Base-by-base conservation (phyloP, 805 yeast species). In the Millerozyma acaciae region DNA sequence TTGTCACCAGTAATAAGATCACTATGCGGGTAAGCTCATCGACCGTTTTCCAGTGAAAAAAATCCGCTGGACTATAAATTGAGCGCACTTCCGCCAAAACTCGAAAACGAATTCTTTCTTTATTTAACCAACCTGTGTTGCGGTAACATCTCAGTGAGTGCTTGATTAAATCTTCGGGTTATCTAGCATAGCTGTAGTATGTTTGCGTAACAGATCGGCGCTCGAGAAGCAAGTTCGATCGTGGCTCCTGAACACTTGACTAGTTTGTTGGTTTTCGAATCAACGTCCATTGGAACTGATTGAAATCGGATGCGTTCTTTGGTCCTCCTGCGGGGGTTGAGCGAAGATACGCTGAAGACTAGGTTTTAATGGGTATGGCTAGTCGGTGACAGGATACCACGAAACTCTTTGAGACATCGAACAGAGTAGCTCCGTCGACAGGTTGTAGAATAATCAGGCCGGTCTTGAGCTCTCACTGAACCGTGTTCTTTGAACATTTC, bases 341-440 rank as follows among this genome's bases (percentile, higher is more conserved):
- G 80, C 81, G 69, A 62, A 50, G 38, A 38, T 28, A 29, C 41
- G 39, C 34, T 37, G 46, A 25, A 32, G 35, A 48, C 57, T 44
- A 50, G 55, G 50, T 40, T 16, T 19, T 22, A 16, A 38, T 35
- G 44, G 43, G 39, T 36, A 43, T 39, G 38, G 39, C 30, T 32
- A 32, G 36, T 25, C 22, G 21, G 27, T 28, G 36, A 28, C 28
- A 19, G 16, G 35, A 29, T 30, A 16, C 30, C 15, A 28, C 35
- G 39, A 36, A 35, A 50, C 54, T 53, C 35, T 47, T 45, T 33
- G 44, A 44, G 62, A 66, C 57, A 63, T 84, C 75, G 67, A 73
- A 74, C 89, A 81, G 90, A 73, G 81, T 59, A 68, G 87, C 97
- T 95, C 96, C 86, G 95, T 80, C 95, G 96, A 89, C 95, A 80